Evolutionary conservation across 805 yeast genomes (phyloP), one percentile per base, ranked within the genome.

Genomic region (Myxozyma melibiosi): DNA sequence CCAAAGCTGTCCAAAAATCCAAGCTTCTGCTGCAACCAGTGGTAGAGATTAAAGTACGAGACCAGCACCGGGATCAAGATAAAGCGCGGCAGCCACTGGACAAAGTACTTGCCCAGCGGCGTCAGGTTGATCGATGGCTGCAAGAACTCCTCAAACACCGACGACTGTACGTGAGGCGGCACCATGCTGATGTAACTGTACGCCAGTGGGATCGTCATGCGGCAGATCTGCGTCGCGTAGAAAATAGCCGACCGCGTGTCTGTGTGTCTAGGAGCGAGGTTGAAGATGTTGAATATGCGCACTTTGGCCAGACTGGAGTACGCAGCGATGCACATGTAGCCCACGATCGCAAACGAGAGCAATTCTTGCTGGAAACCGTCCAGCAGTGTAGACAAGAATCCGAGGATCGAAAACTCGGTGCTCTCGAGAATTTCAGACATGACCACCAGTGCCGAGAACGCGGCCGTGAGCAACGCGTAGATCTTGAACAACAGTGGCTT

Each of bases 161-260:
- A 52, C 3, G 43, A 28, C 2, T 80, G 74, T 24, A 71, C 74
- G 27, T 84, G 73, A 5, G 47, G 47, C 1, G 82, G 77, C 56
- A 85, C 78, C 52, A 89, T 74, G 49, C 87, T 86, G 55, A 88
- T 70, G 68, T 86, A 89, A 71, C 89, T 89, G 72, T 86, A 89
- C 25, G 88, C 83, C 61, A 89, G 75, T 9, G 96, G 96, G 11
- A 89, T 84, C 0, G 96, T 87, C 68, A 89, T 74, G 61, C 96
- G 82, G 50, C 91, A 86, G 18, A 88, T 84, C 66, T 89, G 88
- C 66, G 87, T 85, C 20, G 90, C 83, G 69, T 87, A 89, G 68
- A 88, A 89, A 33, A 88, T 78, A 22, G 86, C 79, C 14, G 89
- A 83, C 0, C 88, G 86, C 0, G 88, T 85, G 67, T 86, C 92